A percentile compares a stretch with the other conserved stretches of the same genome.
Conservation (phyloP, 2,329 filamentous ascomycete genomes). For the Arthroderma sp. region DNA sequence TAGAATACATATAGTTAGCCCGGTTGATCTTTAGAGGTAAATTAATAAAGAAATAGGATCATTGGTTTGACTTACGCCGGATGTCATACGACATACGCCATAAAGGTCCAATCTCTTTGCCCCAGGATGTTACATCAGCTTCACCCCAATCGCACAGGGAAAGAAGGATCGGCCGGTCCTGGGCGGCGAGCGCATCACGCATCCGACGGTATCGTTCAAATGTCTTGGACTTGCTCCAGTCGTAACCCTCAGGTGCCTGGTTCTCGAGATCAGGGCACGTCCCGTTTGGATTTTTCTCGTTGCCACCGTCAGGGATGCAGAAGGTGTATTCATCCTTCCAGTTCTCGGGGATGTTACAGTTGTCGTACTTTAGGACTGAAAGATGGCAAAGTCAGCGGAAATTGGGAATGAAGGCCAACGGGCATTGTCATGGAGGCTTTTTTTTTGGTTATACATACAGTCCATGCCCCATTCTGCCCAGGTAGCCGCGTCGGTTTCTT, state of each 20-base stretch:
- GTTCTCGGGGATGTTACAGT: conserved; percentile 34
- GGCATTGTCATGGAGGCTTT: conserved; percentile 3
- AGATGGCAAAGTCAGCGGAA: background rate
- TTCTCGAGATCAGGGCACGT: conserved; percentile 25
- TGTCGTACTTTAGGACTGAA: conserved; percentile 44
- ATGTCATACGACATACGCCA: conserved; percentile 30
- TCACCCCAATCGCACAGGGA: conserved; percentile 43
- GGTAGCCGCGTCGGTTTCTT: conserved; percentile 34
- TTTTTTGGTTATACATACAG: background rate
- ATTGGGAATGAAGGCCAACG: conserved; percentile 2
- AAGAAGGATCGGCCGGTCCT: conserved; percentile 37
- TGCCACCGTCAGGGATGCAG: conserved; percentile 28
- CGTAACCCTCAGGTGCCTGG: conserved; percentile 35
- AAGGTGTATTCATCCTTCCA: conserved; percentile 27
- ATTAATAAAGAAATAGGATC: background rate
- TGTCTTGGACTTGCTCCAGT: conserved; percentile 38
- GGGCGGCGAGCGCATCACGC: conserved; percentile 37
- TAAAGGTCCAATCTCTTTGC: conserved; percentile 34
- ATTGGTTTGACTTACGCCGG: background rate
- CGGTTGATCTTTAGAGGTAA: background rate
- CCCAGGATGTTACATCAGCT: conserved; percentile 39
- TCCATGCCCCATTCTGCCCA: conserved; percentile 43
- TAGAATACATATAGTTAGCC: conserved; percentile 2
- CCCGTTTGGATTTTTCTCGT: conserved; percentile 26
- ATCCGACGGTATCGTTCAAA: conserved; percentile 37